Evolutionary conservation across 371 early-diverging fungal genomes (phyloP).

Genomic region (Apophysomyces trapeziformis): DNA sequence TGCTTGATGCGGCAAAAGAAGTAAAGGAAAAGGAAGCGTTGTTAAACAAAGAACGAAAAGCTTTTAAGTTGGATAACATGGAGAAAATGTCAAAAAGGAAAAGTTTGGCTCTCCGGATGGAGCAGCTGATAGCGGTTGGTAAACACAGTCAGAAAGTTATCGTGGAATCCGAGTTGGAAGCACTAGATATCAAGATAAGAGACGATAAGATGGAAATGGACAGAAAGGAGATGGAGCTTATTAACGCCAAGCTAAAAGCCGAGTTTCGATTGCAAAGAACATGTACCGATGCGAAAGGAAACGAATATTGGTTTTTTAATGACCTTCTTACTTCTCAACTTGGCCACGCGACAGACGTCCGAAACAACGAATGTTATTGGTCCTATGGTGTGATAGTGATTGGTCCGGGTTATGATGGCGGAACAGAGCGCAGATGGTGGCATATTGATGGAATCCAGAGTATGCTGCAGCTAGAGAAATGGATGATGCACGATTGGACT

Average conservation of each 20-base stretch:
- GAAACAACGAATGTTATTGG: slow-evolving; percentile 43
- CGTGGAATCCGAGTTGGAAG: slow-evolving; percentile 23
- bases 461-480: slow-evolving; percentile 25
- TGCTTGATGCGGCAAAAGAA: slow-evolving; percentile 18
- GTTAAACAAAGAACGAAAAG: slow-evolving; percentile 22
- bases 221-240: slow-evolving; percentile 8
- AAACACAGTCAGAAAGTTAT: slow-evolving; percentile 19
- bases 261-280: slow-evolving; percentile 27
- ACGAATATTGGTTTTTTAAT: slow-evolving; percentile 48
- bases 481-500: slow-evolving; percentile 14
- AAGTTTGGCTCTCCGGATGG: slow-evolving; percentile 17
- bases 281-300: slow-evolving; percentile 32
- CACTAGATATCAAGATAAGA: slow-evolving; percentile 25
- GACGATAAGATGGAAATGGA: slow-evolving; percentile 25
- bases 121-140: slow-evolving; percentile 19
- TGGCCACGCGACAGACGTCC: slow-evolving; percentile 18
- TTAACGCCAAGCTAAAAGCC: slow-evolving; percentile 5
- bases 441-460: slow-evolving; percentile 29
- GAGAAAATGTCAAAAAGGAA: slow-evolving; percentile 19
- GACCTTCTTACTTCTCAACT: slow-evolving; percentile 28
- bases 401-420: slow-evolving; percentile 34
- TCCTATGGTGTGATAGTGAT: slow-evolving; percentile 40
- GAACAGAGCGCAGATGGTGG: slow-evolving; percentile 33
- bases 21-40: slow-evolving; percentile 16
- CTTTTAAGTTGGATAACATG: slow-evolving; percentile 20